Base-by-base conservation (phyloP, 257 asterid species). In the Salvia miltiorrhiza region DNA sequence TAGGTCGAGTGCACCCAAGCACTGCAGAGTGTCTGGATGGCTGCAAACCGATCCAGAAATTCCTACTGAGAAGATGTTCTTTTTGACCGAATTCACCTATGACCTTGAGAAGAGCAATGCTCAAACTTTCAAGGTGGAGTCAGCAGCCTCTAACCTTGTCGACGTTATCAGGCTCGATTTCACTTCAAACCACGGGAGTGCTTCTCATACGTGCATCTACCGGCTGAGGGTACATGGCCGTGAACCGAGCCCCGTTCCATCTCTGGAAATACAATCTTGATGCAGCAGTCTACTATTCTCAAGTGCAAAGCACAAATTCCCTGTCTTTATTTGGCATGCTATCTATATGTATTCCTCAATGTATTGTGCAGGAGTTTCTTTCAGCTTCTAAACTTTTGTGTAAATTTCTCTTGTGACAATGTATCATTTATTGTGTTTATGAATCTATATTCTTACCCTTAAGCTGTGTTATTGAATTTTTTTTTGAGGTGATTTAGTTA, bases 1-100 rank as follows among this genome's bases (percentile, higher is more conserved):
- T 75, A 83, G 96, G 79, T 82, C 99, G 41, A 90, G 99, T 77
- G 97, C 99, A 70, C 99, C 99, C 48, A 88, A 90, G 76, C 49
- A 82, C 73, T 86, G 99, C 85, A 79, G 90, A 80, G 86, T 93
- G 32, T 88, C 83, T 12, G 99, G 99, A 79, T 90, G 93, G 96
- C 64, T 80, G 73, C 86, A 84, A 16, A 21, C 70, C 12, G 83
- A 84, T 40, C n/a, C 17, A 45, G 78, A 69, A 19, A 50, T 65
- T n/a, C 76, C 69, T 24, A 24, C 64, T 0, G 66, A 73, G 52
- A 78, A 82, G 70, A 87, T 79, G 89, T 55, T 61, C 61, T 82
- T 77, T 40, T 67, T 93, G 82, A 77, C 88, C 0, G 96, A 90
- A 54, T 93, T 93, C 72, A 76, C 77, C 0, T 90, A 93, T 43